phyloP scores from a whole-genome alignment of 805 yeast genomes.

The Ogataea pignaliae region DNA sequence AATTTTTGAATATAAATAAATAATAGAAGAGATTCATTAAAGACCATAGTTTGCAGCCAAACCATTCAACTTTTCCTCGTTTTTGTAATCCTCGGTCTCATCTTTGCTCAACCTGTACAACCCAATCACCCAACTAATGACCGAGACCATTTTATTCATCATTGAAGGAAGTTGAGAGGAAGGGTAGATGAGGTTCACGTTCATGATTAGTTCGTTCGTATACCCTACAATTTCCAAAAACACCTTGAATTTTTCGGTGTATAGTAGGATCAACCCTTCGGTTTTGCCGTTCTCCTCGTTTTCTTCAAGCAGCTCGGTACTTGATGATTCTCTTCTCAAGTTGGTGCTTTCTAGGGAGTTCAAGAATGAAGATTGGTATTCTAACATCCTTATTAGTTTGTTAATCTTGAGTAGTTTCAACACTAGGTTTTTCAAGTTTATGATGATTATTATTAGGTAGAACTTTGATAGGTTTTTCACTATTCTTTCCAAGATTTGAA shows the following conservation, averaged over 20 bases:
- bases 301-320: background rate
- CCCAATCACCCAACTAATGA: slow-evolving; percentile 28
- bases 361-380: slow-evolving; percentile 20
- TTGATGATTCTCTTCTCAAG: slow-evolving; percentile 1
- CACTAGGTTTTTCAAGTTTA: slow-evolving; percentile 24
- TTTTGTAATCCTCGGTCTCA: slow-evolving; percentile 16
- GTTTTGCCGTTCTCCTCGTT: background rate
- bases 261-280: slow-evolving; percentile 16
- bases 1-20: too few relatives aligned
- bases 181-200: slow-evolving; percentile 22
- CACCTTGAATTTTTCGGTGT: slow-evolving; percentile 22
- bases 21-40: too few relatives aligned
- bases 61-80: slow-evolving; percentile 6
- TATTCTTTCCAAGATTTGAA: slow-evolving; percentile 12
- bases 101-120: slow-evolving; percentile 26
- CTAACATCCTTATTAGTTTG: slow-evolving; percentile 15
- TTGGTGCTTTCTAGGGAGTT: slow-evolving; percentile 1
- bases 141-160: slow-evolving; percentile 17
- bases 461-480: slow-evolving; percentile 23
- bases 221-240: slow-evolving; percentile 27
- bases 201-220: slow-evolving; percentile 27
- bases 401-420: slow-evolving; percentile 20
- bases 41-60: background rate
- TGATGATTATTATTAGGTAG: slow-evolving; percentile 25
- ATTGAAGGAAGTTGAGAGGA: slow-evolving; percentile 19